A percentile compares a stretch with the other conserved stretches of the same genome.
Conservation (phyloP, 2,329 filamentous ascomycete genomes). For the Aspergillus floridensis region DNA sequence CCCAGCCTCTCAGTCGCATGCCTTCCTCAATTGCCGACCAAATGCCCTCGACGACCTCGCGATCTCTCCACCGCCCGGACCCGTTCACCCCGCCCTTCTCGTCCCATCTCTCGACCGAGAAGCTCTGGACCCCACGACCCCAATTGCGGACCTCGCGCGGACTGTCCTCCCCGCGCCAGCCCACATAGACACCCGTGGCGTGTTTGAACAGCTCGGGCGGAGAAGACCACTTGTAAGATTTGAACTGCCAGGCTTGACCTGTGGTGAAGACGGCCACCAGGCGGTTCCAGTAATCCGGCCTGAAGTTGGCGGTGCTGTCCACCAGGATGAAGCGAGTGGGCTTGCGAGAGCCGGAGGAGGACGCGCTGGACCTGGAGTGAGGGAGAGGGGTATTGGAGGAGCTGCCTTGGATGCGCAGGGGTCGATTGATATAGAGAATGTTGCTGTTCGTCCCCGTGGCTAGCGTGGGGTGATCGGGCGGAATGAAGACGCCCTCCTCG, state of each 20-base stretch:
- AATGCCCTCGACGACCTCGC: conserved; percentile 87
- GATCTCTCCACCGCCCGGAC: conserved; percentile 69
- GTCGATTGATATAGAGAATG: conserved; percentile 81
- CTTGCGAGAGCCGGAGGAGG: conserved; percentile 48
- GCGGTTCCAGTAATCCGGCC: conserved; percentile 94
- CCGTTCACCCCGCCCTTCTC: conserved; percentile 43
- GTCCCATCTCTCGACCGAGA: conserved; percentile 80
- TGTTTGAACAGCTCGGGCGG: conserved; percentile 87
- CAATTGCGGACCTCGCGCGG: conserved; percentile 77
- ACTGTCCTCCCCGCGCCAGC: conserved; percentile 79
- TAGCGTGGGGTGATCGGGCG: conserved; percentile 63
- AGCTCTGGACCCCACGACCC: conserved; percentile 78
- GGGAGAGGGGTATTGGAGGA: conserved; percentile 27
- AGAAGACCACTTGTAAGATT: conserved; percentile 93
- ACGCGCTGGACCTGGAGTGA: conserved; percentile 51
- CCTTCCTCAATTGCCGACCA: conserved; percentile 86
- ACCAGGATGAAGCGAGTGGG: conserved; percentile 93
- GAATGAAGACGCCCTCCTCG: conserved; percentile 75
- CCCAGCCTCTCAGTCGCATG: conserved; percentile 83
- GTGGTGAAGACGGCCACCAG: conserved; percentile 97
- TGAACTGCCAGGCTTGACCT: conserved; percentile 97
- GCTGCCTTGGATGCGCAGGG: conserved; percentile 58
- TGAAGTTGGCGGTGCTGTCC: conserved; percentile 89
- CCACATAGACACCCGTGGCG: conserved; percentile 82
- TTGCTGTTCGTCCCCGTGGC: conserved; percentile 62